Evolutionary conservation across 1,139 yeast genomes (phyloP), one percentile per base, ranked within the genome.

Genomic region (Taphrina deformans): DNA sequence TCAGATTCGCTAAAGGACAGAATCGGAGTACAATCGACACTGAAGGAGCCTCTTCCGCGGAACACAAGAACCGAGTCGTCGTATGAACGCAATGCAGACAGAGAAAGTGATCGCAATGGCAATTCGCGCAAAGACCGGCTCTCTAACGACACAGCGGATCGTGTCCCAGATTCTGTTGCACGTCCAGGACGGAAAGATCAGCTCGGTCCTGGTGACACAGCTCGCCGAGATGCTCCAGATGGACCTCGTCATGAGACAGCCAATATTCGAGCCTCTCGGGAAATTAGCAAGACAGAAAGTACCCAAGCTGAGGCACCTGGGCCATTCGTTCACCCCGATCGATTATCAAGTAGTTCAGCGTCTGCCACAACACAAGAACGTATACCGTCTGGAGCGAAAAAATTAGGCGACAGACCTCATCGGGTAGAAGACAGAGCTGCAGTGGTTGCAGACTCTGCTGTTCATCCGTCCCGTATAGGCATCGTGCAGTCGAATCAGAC

Each of bases 181-280:
- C 48, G 48, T 21, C 26, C 27, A 4, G 48, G 27, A 44, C 24
- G 27, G 6, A 23, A n/a, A 21, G 48, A 21, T 21, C 48, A 7
- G 27, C 7, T 5, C 12, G 41, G 18, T 16, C n/a, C 10, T 44
- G 29, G 29, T 10, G 50, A 44, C 6, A 16, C 7, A 10, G 6
- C 35, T 48, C 18, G 10, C 23, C 53, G 53, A 9, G 26, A 48
- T 48, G 53, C 53, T 24, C 53, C 53, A 7, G 53, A 48, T 26
- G 53, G 38, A 48, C 53, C 53, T 7, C 53, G 53, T 10, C 50
- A 44, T 18, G 26, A 9, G 12, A n/a, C 14, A 10, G 26, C 50
- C 21, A 23, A 38, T 38, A 7, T 12, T 4, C 21, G 41, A 12
- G 41, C 18, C 1, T 2, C 41, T 38, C 41, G 41, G n/a, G 41